Percentiles rank a stretch among this genome's conserved stretches.
phyloP scores from a whole-genome alignment of 75 land plant species.

The Ceratopteris richardii region DNA sequence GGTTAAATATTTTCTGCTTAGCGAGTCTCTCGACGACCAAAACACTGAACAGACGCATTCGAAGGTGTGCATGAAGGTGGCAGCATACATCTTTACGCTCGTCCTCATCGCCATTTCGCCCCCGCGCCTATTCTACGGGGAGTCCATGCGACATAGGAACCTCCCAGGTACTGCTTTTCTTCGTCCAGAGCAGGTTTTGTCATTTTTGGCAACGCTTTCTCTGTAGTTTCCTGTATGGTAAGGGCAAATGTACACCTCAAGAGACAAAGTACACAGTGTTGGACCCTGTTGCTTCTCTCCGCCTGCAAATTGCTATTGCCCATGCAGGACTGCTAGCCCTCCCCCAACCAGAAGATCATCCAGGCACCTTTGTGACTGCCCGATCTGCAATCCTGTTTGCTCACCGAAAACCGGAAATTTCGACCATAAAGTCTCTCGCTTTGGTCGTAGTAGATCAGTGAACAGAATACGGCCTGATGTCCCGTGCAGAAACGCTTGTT shows the following conservation, averaged over 20 bases:
- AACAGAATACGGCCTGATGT: not conserved
- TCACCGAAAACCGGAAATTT: not conserved
- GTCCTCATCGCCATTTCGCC: no score
- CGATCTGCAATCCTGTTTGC: not conserved
- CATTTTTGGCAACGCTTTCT: no score
- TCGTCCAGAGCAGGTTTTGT: no score
- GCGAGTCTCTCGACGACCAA: no score
- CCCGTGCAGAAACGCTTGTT: not conserved
- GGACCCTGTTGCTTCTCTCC: not conserved
- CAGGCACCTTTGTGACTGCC: not conserved
- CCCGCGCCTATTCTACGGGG: no score
- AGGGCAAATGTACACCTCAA: slow-evolving; percentile 3
- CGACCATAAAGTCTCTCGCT: not conserved
- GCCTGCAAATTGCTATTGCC: not conserved
- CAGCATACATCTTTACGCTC: no score
- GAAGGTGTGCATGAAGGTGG: no score
- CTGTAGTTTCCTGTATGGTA: no score
- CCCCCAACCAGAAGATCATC: not conserved
- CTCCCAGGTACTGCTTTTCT: no score
- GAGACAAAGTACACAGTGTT: not conserved
- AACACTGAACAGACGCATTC: no score
- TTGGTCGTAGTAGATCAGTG: not conserved
- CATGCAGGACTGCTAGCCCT: slow-evolving; percentile 3
- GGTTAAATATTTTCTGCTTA: no score
- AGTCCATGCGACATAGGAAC: no score